Percentiles rank a stretch among this genome's conserved stretches.
Evolutionary conservation across 371 early-diverging fungal species (phyloP).

Genomic region (Coemansia sp.): DNA sequence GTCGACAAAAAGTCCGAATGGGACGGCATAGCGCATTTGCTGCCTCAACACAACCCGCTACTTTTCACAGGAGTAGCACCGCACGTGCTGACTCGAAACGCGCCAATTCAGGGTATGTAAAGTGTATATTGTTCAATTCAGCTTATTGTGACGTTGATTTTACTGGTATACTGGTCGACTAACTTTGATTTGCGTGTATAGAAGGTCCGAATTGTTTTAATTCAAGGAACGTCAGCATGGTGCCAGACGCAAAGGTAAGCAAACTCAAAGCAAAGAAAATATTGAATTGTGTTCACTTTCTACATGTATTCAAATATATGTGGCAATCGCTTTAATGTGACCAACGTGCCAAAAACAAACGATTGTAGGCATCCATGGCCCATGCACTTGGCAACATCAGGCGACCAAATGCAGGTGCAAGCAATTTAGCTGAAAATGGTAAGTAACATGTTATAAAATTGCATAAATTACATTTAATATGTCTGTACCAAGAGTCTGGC

Average conservation of each 20-base stretch:
- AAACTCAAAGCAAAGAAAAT: background rate
- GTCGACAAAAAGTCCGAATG: background rate
- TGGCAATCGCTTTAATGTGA: background rate
- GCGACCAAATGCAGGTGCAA: conserved; percentile 5
- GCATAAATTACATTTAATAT: background rate
- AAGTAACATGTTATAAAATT: background rate
- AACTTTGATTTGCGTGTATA: background rate
- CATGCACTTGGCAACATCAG: conserved; percentile 4
- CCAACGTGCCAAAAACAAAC: background rate
- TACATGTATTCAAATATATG: background rate
- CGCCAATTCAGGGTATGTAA: background rate
- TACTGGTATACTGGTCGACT: background rate
- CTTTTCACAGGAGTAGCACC: background rate
- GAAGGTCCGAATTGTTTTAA: background rate
- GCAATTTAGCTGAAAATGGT: conserved; percentile 8
- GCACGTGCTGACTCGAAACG: background rate
- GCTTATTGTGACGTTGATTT: no score
- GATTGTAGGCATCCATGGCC: conserved; percentile 5
- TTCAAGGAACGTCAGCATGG: background rate
- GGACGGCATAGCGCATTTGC: background rate
- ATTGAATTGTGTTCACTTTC: background rate
- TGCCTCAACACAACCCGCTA: conserved; percentile 1
- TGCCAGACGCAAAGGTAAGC: background rate
- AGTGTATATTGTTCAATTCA: background rate
- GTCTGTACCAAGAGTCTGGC: background rate